Percentiles rank a stretch among this genome's conserved stretches.
phyloP scores from a whole-genome alignment of 2,329 filamentous ascomycete genomes.

The Calonectria pseudoreteaudii region DNA sequence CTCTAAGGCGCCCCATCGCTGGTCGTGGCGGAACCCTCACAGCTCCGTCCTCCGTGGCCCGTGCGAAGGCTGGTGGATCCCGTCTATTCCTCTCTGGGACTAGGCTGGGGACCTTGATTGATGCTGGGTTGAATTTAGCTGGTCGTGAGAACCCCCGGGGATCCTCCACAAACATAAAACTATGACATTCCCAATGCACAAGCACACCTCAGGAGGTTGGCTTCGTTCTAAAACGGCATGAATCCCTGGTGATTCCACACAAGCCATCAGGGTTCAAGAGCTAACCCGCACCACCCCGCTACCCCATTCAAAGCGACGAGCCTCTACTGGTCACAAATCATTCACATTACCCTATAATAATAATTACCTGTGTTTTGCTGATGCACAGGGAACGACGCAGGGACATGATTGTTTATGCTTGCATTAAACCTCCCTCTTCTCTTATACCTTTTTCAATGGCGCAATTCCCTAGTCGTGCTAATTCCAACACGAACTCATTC shows the following conservation, averaged over 20 bases:
- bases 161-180: neutral
- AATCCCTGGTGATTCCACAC: neutral
- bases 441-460: conserved; percentile 51
- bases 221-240: neutral
- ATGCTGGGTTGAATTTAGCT: neutral
- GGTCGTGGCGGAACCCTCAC: neutral
- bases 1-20: neutral
- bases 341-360: neutral
- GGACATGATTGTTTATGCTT: neutral
- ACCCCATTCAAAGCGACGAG: neutral
- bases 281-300: neutral
- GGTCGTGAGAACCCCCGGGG: neutral
- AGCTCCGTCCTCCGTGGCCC: conserved; percentile 13
- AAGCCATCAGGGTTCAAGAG: neutral
- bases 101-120: neutral
- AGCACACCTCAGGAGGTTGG: neutral
- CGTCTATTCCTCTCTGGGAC: neutral
- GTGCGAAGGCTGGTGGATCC: neutral
- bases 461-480: conserved; percentile 54
- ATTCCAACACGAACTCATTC: conserved; percentile 55
- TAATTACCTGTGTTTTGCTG: neutral
- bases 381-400: too few species aligned
- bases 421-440: neutral
- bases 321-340: neutral
- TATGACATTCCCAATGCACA: neutral